Conservation (phyloP, 108 stramenopile species). For the Fistulifera pelliculosa region DNA sequence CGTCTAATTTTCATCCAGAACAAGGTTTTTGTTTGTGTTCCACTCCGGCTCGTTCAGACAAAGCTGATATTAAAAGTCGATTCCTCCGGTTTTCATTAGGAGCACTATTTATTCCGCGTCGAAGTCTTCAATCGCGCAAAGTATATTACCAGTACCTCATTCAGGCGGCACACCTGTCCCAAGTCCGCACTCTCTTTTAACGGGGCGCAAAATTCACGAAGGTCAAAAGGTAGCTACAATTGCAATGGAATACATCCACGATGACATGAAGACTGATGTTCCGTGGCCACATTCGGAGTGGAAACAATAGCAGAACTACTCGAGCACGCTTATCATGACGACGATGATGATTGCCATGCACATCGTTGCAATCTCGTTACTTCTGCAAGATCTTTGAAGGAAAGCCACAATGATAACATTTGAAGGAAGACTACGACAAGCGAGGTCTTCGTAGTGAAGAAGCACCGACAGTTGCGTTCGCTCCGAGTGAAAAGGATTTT, state of each 20-base stretch:
- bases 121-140: neutral
- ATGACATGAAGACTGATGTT: neutral
- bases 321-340: neutral
- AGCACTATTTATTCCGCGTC: neutral
- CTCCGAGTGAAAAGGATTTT: no score
- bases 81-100: neutral
- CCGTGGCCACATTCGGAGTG: constrained; percentile 1
- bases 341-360: neutral
- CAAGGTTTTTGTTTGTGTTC: neutral
- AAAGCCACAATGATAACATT: neutral
- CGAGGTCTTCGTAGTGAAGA: no score
- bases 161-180: neutral
- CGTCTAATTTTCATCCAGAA: constrained; percentile 1
- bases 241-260: neutral
- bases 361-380: neutral
- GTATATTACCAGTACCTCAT: neutral
- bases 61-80: neutral
- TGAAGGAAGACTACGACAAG: neutral
- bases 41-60: neutral
- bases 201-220: neutral
- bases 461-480: no score
- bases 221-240: neutral
- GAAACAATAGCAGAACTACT: neutral
- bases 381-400: neutral
- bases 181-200: neutral